A percentile compares a stretch with the other conserved stretches of the same genome.
phyloP scores from a whole-genome alignment of 257 asterid species.

The Buddleja alternifolia region DNA sequence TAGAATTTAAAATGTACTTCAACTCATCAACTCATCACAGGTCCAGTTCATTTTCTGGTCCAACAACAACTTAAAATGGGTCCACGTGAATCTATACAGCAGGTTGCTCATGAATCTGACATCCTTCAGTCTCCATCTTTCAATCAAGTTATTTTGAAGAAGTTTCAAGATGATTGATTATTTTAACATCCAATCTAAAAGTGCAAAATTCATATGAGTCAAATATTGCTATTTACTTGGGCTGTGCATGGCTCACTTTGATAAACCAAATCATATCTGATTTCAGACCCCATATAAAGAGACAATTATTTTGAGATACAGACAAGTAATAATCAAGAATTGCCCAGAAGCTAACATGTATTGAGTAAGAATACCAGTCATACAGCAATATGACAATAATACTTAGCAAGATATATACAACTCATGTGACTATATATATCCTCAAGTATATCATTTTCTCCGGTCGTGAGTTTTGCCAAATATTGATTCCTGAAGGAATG shows the following conservation, averaged over 20 bases:
- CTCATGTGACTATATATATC: neutral
- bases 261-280: neutral
- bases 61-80: neutral
- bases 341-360: neutral
- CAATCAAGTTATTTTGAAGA: neutral
- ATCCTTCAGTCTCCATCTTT: neutral
- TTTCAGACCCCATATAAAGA: neutral
- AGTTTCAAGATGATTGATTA: neutral
- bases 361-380: neutral
- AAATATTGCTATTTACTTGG: neutral
- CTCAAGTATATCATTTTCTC: conserved; percentile 12
- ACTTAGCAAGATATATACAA: neutral
- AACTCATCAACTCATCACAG: neutral
- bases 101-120: neutral
- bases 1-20: neutral
- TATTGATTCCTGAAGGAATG: neutral
- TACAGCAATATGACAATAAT: neutral
- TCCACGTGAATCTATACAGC: neutral
- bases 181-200: neutral
- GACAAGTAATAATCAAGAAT: neutral
- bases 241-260: conserved; percentile 2
- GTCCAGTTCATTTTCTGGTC: neutral
- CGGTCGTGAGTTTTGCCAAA: neutral
- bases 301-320: neutral
- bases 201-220: neutral